These are phyloP conservation scores for Alternaria hordeiaustralica DNA, from an alignment of 2,329 filamentous ascomycete species.

Conservation along the genomic window DNA sequence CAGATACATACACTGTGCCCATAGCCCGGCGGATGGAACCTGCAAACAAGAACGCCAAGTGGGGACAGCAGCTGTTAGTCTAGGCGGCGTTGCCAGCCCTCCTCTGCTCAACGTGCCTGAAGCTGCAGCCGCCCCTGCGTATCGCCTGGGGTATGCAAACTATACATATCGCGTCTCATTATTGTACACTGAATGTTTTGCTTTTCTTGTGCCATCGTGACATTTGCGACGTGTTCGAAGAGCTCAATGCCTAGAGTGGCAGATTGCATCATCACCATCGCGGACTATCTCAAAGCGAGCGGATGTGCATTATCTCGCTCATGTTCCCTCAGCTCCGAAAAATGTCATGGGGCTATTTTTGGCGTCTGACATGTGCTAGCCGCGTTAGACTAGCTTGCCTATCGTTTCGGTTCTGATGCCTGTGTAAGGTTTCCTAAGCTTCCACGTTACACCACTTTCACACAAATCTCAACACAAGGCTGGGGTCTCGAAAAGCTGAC, in stretches of 20 bases:
- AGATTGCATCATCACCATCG: not conserved
- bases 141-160: not conserved
- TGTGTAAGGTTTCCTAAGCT: constrained; percentile 11
- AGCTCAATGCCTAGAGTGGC: not conserved
- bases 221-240: not conserved
- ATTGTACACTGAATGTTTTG: not conserved
- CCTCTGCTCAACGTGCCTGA: not conserved
- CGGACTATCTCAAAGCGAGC: not conserved
- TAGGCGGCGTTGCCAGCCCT: constrained; percentile 13
- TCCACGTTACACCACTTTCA: constrained; percentile 7
- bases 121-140: constrained; percentile 2
- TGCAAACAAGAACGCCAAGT: constrained; percentile 7
- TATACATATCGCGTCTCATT: not conserved
- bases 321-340: constrained; percentile 15
- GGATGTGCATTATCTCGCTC: not conserved
- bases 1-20: not conserved
- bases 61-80: constrained; percentile 10
- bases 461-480: not conserved
- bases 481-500: not conserved
- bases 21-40: not conserved
- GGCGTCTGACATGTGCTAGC: constrained; percentile 15
- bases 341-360: constrained; percentile 21
- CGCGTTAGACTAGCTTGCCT: not conserved
- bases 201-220: not conserved
- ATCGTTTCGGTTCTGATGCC: constrained; percentile 9